Conservation (phyloP, 768 basidiomycete species). For the Mycena belliarum region DNA sequence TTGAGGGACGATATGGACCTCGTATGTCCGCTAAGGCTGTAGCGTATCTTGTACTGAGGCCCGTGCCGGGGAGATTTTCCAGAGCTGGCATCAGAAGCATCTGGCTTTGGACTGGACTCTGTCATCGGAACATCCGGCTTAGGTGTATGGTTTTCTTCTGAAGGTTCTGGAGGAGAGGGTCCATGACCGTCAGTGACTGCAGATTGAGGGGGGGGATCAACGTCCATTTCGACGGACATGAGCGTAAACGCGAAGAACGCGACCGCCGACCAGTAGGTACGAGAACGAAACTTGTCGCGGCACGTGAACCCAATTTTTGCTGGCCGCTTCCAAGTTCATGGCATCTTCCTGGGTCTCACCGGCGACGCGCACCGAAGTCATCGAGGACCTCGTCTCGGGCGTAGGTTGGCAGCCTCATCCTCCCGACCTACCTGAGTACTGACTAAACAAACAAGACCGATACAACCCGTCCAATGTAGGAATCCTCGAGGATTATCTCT, state of each 20-base stretch:
- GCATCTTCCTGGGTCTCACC: constrained; percentile 71
- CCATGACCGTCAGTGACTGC: background rate
- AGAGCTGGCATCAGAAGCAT: background rate
- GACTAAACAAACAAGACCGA: constrained; percentile 59
- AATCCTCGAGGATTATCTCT: constrained; percentile 95
- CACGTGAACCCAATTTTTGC: background rate
- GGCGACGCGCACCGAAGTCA: constrained; percentile 77
- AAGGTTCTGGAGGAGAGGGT: background rate
- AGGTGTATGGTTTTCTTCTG: background rate
- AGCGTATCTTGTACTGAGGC: constrained; percentile 60
- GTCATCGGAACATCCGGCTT: background rate
- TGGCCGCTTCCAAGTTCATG: constrained; percentile 34
- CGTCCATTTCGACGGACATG: constrained; percentile 12
- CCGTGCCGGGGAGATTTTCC: constrained; percentile 7
- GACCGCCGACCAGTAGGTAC: too few species aligned
- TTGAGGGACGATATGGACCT: constrained; percentile 82
- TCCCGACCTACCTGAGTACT: background rate
- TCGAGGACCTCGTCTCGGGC: constrained; percentile 88
- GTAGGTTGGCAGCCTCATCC: constrained; percentile 61
- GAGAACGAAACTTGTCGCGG: too few species aligned
- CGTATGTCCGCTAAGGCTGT: constrained; percentile 79
- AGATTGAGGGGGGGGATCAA: constrained; percentile 8
- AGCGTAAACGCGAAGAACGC: background rate
- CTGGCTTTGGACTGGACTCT: background rate
- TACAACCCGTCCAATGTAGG: constrained; percentile 95